Conservation (phyloP, 257 asterid species). For the Solanum boliviense region DNA sequence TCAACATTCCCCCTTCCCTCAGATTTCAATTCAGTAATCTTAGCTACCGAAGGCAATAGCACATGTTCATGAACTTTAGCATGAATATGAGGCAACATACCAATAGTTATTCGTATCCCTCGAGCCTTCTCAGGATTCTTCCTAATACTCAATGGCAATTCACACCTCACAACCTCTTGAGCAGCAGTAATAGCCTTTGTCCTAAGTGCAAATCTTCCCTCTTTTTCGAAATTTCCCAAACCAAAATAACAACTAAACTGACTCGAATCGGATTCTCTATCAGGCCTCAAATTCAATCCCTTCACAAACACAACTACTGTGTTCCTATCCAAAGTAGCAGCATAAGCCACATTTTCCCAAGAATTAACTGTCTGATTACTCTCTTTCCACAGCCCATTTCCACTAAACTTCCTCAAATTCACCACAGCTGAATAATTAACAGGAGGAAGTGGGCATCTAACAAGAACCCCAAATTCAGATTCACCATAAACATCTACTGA, state of each 20-base stretch:
- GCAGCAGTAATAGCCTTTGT: conserved; percentile 81
- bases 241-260: conserved; percentile 79
- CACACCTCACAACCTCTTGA: conserved; percentile 84
- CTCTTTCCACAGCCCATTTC: conserved; percentile 8
- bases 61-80: conserved; percentile 16
- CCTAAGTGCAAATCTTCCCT: conserved; percentile 15
- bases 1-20: conserved; percentile 3
- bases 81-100: conserved; percentile 22
- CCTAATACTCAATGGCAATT: conserved; percentile 42
- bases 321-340: conserved; percentile 58
- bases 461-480: conserved; percentile 31
- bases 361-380: conserved; percentile 26
- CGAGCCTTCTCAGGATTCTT: conserved; percentile 26
- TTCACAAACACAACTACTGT: conserved; percentile 74
- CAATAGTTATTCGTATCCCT: conserved; percentile 53
- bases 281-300: conserved; percentile 78
- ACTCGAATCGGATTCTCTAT: conserved; percentile 50
- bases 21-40: conserved; percentile 19
- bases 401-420: conserved; percentile 21
- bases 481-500: conserved; percentile 69
- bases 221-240: conserved; percentile 21
- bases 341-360: conserved; percentile 71
- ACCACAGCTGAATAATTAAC: conserved; percentile 40
- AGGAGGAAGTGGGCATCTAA: conserved; percentile 70
- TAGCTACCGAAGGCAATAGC: conserved; percentile 76